A percentile compares a stretch with the other conserved stretches of the same genome.
Conservation (phyloP, 352 stramenopile genomes). For the Pythium aquatile region DNA sequence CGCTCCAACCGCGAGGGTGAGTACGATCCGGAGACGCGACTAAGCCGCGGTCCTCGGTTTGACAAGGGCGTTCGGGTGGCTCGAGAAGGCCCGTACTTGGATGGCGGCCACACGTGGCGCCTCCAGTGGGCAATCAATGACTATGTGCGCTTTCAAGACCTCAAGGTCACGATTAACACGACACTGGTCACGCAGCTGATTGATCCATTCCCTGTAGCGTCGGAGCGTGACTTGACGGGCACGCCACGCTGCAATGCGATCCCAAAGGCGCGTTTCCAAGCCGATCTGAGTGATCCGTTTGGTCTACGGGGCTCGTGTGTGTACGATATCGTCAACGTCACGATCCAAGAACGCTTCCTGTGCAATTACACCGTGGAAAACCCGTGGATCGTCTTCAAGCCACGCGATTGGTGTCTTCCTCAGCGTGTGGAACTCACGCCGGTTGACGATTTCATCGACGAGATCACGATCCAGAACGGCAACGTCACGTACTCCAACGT, state of each 20-base stretch:
- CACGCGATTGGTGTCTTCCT: constrained; percentile 63
- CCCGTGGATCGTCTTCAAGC: constrained; percentile 74
- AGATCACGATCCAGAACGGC: constrained; percentile 36
- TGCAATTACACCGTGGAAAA: constrained; percentile 76
- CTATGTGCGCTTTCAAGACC: constrained; percentile 67
- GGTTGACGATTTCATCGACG: constrained; percentile 65
- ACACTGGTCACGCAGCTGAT: constrained; percentile 62
- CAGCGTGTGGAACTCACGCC: constrained; percentile 46
- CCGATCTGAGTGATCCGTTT: constrained; percentile 47
- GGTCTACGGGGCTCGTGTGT: constrained; percentile 54
- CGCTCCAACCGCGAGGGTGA: constrained; percentile 65
- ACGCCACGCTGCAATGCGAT: constrained; percentile 50
- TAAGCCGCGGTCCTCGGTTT: constrained; percentile 53
- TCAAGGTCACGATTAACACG: constrained; percentile 60
- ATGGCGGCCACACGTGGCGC: constrained; percentile 71
- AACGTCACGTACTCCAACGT: constrained; percentile 61
- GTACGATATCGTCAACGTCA: constrained; percentile 62
- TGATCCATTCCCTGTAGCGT: constrained; percentile 52
- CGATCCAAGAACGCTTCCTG: constrained; percentile 65
- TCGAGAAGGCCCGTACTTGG: constrained; percentile 60
- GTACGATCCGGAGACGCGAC: constrained; percentile 50
- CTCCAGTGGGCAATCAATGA: constrained; percentile 74
- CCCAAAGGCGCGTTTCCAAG: constrained; percentile 44
- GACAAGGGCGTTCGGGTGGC: constrained; percentile 75
- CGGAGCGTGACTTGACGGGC: constrained; percentile 42